Evolutionary conservation across 1,139 yeast genomes (phyloP).

Genomic region (Candida freyschussii): DNA sequence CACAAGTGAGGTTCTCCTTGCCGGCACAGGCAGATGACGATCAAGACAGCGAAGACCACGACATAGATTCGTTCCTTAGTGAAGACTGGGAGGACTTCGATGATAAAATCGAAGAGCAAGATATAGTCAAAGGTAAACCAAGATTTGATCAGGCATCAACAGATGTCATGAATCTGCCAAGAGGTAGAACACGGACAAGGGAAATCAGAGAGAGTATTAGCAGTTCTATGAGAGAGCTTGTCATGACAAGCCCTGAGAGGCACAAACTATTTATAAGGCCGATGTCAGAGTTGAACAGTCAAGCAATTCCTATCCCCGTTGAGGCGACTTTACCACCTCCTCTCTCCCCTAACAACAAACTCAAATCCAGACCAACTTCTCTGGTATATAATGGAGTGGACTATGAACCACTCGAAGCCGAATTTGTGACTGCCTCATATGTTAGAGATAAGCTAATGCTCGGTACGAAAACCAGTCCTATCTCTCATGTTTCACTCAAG

Average conservation of each 20-base stretch:
- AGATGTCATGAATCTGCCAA: constrained; percentile 26
- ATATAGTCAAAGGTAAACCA: constrained; percentile 14
- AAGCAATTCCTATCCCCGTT: constrained; percentile 32
- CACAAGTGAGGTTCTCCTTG: constrained; percentile 29
- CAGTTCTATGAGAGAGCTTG: constrained; percentile 17
- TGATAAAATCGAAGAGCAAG: constrained; percentile 15
- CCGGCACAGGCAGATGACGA: constrained; percentile 16
- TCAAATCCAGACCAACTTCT: constrained; percentile 22
- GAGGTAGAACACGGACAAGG: constrained; percentile 9
- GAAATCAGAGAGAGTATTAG: constrained; percentile 9
- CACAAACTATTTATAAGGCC: constrained; percentile 29
- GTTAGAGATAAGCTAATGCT: background rate
- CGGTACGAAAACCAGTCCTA: too few relatives aligned
- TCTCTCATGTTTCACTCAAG: too few relatives aligned
- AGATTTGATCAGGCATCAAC: constrained; percentile 26
- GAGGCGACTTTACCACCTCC: constrained; percentile 32
- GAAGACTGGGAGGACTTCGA: constrained; percentile 16
- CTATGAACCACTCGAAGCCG: constrained; percentile 22
- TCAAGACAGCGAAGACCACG: constrained; percentile 3
- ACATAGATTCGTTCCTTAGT: constrained; percentile 10
- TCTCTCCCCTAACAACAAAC: constrained; percentile 30
- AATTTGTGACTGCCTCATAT: constrained; percentile 9
- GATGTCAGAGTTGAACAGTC: constrained; percentile 31
- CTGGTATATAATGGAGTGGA: constrained; percentile 22
- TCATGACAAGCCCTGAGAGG: constrained; percentile 18